These are phyloP conservation scores for Astrothelium subdiscretum DNA, from an alignment of 495 filamentous ascomycete species.

Conservation along the genomic window DNA sequence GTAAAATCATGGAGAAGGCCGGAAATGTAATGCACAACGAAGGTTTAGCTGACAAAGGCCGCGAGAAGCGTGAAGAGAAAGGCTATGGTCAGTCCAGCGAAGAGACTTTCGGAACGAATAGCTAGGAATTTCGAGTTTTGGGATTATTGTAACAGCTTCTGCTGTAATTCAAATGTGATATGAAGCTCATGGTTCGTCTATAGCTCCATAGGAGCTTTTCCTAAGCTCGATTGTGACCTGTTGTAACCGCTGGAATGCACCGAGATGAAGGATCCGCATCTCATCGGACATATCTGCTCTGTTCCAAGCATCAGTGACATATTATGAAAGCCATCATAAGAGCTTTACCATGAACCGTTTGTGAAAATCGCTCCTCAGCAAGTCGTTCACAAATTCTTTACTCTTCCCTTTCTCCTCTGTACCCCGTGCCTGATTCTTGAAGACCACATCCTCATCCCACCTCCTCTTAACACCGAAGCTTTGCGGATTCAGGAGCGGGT, in stretches of 20 bases:
- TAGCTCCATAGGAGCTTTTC: no score
- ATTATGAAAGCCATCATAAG: background rate
- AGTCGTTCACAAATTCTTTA: conserved; percentile 96
- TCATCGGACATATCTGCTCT: conserved; percentile 62
- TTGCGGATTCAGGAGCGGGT: conserved; percentile 73
- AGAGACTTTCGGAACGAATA: background rate
- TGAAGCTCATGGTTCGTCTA: conserved; percentile 3
- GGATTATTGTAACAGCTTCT: background rate
- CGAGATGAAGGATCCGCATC: no score
- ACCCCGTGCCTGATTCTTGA: conserved; percentile 94
- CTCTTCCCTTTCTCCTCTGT: conserved; percentile 81
- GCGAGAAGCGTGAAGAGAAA: conserved; percentile 13
- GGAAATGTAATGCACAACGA: conserved; percentile 9
- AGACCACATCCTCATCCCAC: conserved; percentile 99
- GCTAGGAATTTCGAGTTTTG: background rate
- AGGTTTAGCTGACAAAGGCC: conserved; percentile 14
- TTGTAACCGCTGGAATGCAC: no score
- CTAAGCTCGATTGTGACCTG: no score
- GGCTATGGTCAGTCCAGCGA: background rate
- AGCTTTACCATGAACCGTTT: conserved; percentile 80
- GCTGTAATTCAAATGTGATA: conserved; percentile 1
- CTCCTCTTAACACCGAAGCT: conserved; percentile 68
- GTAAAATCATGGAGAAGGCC: conserved; percentile 20
- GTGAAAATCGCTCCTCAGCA: conserved; percentile 92
- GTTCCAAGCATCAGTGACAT: conserved; percentile 26